Percentiles rank a stretch among this genome's conserved stretches.
phyloP scores from a whole-genome alignment of 192 early-diverging fungal species.

The Backusella tuberculispora region DNA sequence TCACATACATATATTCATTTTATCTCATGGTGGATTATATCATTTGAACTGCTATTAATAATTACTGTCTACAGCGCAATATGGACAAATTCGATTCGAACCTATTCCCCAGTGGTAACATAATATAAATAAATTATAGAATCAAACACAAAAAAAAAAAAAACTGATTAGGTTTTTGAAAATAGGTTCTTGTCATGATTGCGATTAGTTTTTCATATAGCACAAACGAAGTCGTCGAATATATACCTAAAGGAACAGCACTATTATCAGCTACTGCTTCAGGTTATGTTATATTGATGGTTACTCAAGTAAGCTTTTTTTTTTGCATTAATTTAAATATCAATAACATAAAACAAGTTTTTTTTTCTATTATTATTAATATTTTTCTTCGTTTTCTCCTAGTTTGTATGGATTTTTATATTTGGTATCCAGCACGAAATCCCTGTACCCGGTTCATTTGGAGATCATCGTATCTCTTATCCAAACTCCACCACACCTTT shows the following conservation, averaged over 20 bases:
- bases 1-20: not conserved
- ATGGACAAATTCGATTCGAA: slow-evolving; percentile 18
- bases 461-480: not conserved
- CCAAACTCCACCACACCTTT: not conserved
- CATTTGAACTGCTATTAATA: slow-evolving; percentile 19
- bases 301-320: slow-evolving; percentile 47
- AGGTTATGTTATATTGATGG: slow-evolving; percentile 33
- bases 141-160: too few species aligned
- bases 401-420: slow-evolving; percentile 30
- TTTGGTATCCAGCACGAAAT: slow-evolving; percentile 21
- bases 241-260: slow-evolving; percentile 10
- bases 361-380: not conserved
- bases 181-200: slow-evolving; percentile 30
- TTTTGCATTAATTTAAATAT: too few species aligned
- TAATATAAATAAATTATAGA: not conserved
- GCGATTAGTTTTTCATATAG: slow-evolving; percentile 24
- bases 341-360: not conserved
- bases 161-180: not conserved
- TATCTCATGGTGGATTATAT: slow-evolving; percentile 37
- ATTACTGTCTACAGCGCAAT: slow-evolving; percentile 15
- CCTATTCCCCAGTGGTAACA: slow-evolving; percentile 22
- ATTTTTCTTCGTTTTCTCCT: not conserved
- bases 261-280: slow-evolving; percentile 21
- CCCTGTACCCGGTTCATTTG: slow-evolving; percentile 3
- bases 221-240: slow-evolving; percentile 25